Percentiles rank a stretch among this genome's conserved stretches.
Evolutionary conservation across 345 rosid genomes (phyloP).

Genomic region (Geranium brycei): DNA sequence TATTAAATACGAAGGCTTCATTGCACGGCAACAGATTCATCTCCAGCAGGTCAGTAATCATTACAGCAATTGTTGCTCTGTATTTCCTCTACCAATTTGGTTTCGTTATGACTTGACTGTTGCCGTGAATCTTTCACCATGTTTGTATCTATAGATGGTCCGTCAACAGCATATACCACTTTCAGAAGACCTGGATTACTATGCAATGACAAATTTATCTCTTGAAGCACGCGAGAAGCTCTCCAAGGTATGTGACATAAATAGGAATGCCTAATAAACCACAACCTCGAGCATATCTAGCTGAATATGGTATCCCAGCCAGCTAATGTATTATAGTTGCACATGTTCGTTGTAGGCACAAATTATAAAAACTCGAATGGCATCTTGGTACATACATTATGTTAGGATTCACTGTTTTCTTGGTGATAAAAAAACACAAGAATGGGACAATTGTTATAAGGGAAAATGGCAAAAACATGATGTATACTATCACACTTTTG

Average conservation of each 20-base stretch:
- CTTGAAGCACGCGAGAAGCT: constrained; percentile 91
- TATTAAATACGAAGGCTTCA: constrained; percentile 90
- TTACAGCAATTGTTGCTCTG: neutral
- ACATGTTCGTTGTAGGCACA: too few species aligned
- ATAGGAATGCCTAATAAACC: neutral
- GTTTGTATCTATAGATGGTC: constrained; percentile 45
- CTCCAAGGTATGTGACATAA: constrained; percentile 53
- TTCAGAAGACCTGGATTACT: constrained; percentile 80
- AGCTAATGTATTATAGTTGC: too few species aligned
- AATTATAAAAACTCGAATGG: too few species aligned
- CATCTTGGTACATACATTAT: too few species aligned
- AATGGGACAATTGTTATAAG: too few species aligned
- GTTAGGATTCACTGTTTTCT: too few species aligned
- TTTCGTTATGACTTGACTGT: neutral
- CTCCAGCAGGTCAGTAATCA: constrained; percentile 56
- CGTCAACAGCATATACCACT: constrained; percentile 74
- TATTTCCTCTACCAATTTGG: neutral
- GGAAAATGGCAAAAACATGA: too few species aligned
- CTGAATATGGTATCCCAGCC: too few species aligned
- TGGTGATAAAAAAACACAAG: too few species aligned
- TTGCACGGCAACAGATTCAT: constrained; percentile 66
- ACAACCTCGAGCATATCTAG: too few species aligned
- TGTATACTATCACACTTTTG: too few species aligned
- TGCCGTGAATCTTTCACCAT: neutral
- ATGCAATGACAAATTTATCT: constrained; percentile 68